A percentile compares a stretch with the other conserved stretches of the same genome.
These are phyloP conservation scores for Breynia disticha DNA, from an alignment of 441 rosid genomes.

Conservation along the genomic window DNA sequence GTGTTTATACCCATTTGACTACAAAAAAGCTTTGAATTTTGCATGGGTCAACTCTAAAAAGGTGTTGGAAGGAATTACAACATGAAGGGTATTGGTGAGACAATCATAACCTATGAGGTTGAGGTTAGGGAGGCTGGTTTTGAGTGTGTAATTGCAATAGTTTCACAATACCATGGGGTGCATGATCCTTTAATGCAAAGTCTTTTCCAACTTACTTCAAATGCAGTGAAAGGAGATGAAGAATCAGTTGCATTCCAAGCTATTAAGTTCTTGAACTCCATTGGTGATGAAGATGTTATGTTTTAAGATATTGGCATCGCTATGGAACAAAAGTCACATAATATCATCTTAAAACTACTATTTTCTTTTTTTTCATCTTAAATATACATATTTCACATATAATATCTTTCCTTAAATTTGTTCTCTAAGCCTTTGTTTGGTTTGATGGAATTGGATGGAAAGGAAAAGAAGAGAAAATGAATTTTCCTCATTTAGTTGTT, in stretches of 20 bases:
- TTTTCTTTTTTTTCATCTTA: too few relatives aligned
- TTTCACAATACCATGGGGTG: slow-evolving; percentile 70
- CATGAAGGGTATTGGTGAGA: slow-evolving; percentile 84
- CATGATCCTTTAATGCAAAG: slow-evolving; percentile 76
- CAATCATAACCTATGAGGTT: slow-evolving; percentile 67
- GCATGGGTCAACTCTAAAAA: slow-evolving; percentile 72
- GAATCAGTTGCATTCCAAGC: slow-evolving; percentile 92
- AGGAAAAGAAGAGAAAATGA: too few relatives aligned
- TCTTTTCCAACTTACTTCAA: slow-evolving; percentile 76
- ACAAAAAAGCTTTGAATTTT: neutral
- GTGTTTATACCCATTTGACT: too few relatives aligned
- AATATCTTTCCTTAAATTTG: too few relatives aligned
- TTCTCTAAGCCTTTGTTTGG: too few relatives aligned
- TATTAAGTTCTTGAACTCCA: slow-evolving; percentile 87
- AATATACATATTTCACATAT: too few relatives aligned
- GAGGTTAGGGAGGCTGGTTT: slow-evolving; percentile 85
- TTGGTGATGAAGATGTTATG: slow-evolving; percentile 92
- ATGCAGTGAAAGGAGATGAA: slow-evolving; percentile 76
- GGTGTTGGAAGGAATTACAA: slow-evolving; percentile 79
- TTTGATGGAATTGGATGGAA: too few relatives aligned
- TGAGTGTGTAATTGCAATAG: slow-evolving; percentile 88
- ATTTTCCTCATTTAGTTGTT: too few relatives aligned
- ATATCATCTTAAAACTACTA: too few relatives aligned
- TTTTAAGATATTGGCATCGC: too few relatives aligned
- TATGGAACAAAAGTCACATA: too few relatives aligned